A percentile compares a stretch with the other conserved stretches of the same genome.
Evolutionary conservation across 2,329 filamentous ascomycete species (phyloP).

Genomic region (Cercospora sp.): DNA sequence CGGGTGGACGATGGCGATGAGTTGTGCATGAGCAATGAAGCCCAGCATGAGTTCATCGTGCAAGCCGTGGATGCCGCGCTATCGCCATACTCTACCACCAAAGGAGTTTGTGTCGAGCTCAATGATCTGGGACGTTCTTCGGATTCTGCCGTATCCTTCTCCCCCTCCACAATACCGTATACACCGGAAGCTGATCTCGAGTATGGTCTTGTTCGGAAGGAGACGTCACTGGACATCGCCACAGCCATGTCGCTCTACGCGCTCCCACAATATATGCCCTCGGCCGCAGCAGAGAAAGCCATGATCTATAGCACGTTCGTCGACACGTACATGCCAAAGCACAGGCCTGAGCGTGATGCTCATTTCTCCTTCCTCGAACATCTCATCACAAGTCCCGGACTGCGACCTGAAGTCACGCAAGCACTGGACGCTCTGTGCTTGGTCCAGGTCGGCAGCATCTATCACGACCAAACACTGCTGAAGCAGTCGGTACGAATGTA

Average conservation of each 20-base stretch:
- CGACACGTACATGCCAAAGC: conserved; percentile 34
- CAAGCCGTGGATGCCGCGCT: not conserved
- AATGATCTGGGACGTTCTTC: not conserved
- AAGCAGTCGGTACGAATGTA: conserved; percentile 32
- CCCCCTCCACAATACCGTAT: not conserved
- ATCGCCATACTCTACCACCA: not conserved
- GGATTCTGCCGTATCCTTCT: not conserved
- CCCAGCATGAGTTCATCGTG: not conserved
- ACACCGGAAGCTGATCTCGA: not conserved
- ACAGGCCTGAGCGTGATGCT: conserved; percentile 16
- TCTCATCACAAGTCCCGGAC: conserved; percentile 25
- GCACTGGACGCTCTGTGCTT: conserved; percentile 36
- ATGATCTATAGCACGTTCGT: conserved; percentile 35
- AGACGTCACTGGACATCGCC: conserved; percentile 6
- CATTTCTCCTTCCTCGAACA: conserved; percentile 32
- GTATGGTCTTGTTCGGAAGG: not conserved
- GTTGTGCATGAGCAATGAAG: not conserved
- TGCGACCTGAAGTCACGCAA: conserved; percentile 30
- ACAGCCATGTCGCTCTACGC: conserved; percentile 18
- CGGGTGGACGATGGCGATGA: too few species aligned
- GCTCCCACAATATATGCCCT: conserved; percentile 19
- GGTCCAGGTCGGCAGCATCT: conserved; percentile 34
- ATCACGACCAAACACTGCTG: conserved; percentile 32
- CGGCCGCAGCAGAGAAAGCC: conserved; percentile 22
- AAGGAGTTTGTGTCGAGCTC: not conserved